These are phyloP conservation scores for Purshia tridentata DNA, from an alignment of 306 rosid genomes.

Conservation along the genomic window DNA sequence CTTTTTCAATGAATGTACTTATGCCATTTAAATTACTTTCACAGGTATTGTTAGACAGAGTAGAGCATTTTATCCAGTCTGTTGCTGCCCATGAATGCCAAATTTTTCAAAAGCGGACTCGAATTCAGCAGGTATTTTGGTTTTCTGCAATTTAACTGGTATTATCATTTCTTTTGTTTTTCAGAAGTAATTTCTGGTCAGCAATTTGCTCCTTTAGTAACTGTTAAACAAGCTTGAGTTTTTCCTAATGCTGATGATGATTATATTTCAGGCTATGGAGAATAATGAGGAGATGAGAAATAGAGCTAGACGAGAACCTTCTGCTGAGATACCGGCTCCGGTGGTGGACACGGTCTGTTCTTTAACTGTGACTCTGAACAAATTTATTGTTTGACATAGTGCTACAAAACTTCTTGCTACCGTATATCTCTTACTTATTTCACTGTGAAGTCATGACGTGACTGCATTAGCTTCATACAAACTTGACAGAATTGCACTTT, in stretches of 20 bases:
- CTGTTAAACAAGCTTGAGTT: not conserved
- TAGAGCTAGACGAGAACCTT: slow-evolving; percentile 69
- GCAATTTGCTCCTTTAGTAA: not conserved
- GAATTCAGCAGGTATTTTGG: slow-evolving; percentile 79
- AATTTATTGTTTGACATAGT: not conserved
- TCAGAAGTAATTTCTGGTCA: not conserved
- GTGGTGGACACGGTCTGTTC: slow-evolving; percentile 66
- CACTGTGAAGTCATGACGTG: not conserved
- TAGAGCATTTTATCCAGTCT: slow-evolving; percentile 78
- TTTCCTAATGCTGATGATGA: slow-evolving; percentile 28
- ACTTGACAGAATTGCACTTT: not conserved
- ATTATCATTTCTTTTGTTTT: slow-evolving; percentile 1
- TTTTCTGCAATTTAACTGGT: slow-evolving; percentile 11
- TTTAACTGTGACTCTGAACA: not conserved
- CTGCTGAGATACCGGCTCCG: slow-evolving; percentile 50
- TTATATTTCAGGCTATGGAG: slow-evolving; percentile 58
- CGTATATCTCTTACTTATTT: not conserved
- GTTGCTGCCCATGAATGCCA: slow-evolving; percentile 81
- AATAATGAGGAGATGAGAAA: slow-evolving; percentile 73
- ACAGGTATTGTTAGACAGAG: slow-evolving; percentile 82
- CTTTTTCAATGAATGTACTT: slow-evolving; percentile 2
- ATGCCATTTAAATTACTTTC: slow-evolving; percentile 24
- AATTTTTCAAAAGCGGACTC: slow-evolving; percentile 87
- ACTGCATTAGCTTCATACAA: not conserved
- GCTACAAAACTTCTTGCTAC: not conserved